phyloP scores from a whole-genome alignment of 2,329 filamentous ascomycete species.

The Byssochlamys sp. region DNA sequence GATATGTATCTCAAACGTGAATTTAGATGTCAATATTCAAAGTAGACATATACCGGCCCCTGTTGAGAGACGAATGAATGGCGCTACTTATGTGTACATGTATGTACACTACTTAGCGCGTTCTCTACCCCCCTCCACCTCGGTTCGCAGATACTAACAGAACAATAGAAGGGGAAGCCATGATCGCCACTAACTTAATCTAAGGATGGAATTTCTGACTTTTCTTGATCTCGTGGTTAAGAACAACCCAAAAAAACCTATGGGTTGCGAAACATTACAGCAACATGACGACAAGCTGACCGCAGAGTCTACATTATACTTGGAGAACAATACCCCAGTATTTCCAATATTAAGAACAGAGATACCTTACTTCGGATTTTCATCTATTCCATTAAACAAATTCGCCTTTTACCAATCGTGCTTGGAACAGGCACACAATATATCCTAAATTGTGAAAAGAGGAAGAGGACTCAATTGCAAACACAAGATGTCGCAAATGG shows the following conservation, averaged over 20 bases:
- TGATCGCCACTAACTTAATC: neutral
- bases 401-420: neutral
- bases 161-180: neutral
- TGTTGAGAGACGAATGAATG: too few species aligned
- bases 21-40: too few species aligned
- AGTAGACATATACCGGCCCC: too few species aligned
- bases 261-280: slow-evolving; percentile 4
- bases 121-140: too few species aligned
- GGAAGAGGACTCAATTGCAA: neutral
- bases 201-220: neutral
- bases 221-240: neutral
- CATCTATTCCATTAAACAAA: neutral
- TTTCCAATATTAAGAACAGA: neutral
- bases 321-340: neutral
- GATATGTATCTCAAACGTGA: too few species aligned
- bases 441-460: neutral
- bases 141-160: too few species aligned
- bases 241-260: neutral
- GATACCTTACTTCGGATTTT: neutral
- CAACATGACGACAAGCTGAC: slow-evolving; percentile 19
- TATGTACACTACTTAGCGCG: too few species aligned
- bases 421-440: neutral
- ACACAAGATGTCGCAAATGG: slow-evolving; percentile 15
- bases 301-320: neutral
- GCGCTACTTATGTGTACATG: too few species aligned